Conservation (phyloP, 345 rosid species). For the Camelina neglecta region DNA sequence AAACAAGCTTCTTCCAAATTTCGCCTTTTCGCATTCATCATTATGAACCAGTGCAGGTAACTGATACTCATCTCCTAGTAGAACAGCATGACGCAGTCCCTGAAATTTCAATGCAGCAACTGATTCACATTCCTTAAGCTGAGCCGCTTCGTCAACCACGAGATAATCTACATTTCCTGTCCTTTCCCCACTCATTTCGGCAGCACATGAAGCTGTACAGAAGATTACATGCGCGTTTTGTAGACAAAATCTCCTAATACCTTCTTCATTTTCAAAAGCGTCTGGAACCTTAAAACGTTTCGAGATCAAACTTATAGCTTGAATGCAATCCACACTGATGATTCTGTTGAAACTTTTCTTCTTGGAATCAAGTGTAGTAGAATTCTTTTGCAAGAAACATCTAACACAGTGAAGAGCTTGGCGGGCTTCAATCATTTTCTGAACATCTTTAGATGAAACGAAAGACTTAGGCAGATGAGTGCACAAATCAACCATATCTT, state of each 20-base stretch:
- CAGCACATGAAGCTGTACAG: conserved; percentile 51
- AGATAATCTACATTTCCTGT: conserved; percentile 1
- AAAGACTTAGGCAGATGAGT: conserved; percentile 44
- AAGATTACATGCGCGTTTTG: conserved; percentile 41
- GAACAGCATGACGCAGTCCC: conserved; percentile 48
- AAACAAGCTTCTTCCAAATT: conserved; percentile 70
- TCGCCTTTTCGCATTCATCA: conserved; percentile 42
- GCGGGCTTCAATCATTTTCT: conserved; percentile 34
- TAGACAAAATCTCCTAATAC: conserved; percentile 29
- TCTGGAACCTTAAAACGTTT: neutral
- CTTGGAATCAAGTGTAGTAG: neutral
- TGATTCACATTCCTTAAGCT: conserved; percentile 60
- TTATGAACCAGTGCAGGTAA: conserved; percentile 53
- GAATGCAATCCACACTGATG: neutral
- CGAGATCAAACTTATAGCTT: neutral
- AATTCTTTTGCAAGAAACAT: neutral
- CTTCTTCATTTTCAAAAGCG: neutral
- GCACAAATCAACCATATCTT: conserved; percentile 40
- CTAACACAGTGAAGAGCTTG: conserved; percentile 22
- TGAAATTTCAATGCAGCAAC: conserved; percentile 48
- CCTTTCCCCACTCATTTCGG: conserved; percentile 1
- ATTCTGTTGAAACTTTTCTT: neutral
- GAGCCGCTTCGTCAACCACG: conserved; percentile 60
- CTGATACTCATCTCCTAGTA: conserved; percentile 55
- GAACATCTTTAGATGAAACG: conserved; percentile 27